Base-by-base conservation (phyloP, 1,139 yeast genomes). In the Spathaspora sp. region DNA sequence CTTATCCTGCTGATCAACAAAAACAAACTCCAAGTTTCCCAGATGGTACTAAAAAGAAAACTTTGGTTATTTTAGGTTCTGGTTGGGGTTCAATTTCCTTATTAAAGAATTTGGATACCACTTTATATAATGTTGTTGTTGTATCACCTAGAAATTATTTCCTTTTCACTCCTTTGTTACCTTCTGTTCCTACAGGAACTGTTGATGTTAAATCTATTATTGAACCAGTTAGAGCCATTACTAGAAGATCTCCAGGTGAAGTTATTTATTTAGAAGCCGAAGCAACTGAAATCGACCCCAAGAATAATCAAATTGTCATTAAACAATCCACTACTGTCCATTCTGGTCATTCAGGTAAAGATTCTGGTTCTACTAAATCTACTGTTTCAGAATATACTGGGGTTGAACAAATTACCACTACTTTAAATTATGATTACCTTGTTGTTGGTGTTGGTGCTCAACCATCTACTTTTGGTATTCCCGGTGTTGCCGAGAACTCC, bases 81-180 rank as follows among this genome's bases (percentile, higher is more conserved):
- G 97, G 97, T 48, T 91, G 97, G 97, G 97, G 96, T 48, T 81
- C 96, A 13, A 83, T 87, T 44, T 81, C 93, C 2, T 71, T 90
- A 55, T 76, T 91, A 67, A 90, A 89, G 72, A 81, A 85, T 64
- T 76, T 91, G 65, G 97, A 91, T 65, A 86, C 97, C 43, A 74
- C 91, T 41, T 73, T 85, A 64, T 91, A 90, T 72, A 89, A 91
- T 64, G 96, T 91, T 46, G 84, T 89, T 46, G 84, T 91, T 47
- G 86, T 91, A 43, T 89, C 97, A 33, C 97, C 98, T 51, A 82
- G 97, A 73, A 90, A 90, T 77, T 90, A 89, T 76, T 91, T 91
- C 70, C 76, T 91, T 60, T 91, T 90, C 78, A 90, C 97, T 42
- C 97, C 98, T 9, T 75, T 91, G 64, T 79, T 91, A 59, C 97